Evolutionary conservation across 208 protist genomes (phyloP).

Genomic region (Crithidia sp.): DNA sequence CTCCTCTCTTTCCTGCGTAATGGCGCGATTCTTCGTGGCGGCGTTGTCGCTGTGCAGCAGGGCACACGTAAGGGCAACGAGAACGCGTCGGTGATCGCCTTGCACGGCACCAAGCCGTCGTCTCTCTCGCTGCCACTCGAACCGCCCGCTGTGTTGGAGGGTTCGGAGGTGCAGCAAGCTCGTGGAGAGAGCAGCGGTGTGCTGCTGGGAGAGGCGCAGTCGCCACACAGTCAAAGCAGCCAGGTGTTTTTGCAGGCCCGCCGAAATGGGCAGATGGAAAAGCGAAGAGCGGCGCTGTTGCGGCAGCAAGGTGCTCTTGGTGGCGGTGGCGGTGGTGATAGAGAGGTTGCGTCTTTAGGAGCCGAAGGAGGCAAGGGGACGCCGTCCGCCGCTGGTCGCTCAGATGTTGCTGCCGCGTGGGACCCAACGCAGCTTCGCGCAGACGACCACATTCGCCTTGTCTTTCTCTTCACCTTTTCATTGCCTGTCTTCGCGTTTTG

Average conservation of each 20-base stretch:
- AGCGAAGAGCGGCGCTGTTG: conserved; percentile 2
- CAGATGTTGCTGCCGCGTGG: conserved; percentile 18
- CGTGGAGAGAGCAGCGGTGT: not conserved
- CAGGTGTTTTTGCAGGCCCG: conserved; percentile 11
- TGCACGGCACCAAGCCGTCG: not conserved
- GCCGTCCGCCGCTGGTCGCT: not conserved
- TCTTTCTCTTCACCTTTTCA: conserved; percentile 29
- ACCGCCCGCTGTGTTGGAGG: not conserved
- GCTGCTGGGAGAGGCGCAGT: not conserved
- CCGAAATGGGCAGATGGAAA: not conserved
- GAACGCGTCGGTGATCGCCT: not conserved
- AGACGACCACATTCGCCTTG: conserved; percentile 21
- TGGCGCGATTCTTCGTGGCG: conserved; percentile 32
- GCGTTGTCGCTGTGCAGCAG: conserved; percentile 9
- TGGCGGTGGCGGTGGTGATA: not conserved
- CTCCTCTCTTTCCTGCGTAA: conserved; percentile 44
- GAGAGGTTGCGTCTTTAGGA: not conserved
- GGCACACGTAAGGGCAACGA: conserved; percentile 2
- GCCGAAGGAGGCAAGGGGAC: not conserved
- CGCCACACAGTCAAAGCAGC: conserved; percentile 18
- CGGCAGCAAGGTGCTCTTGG: not conserved
- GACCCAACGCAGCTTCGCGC: conserved; percentile 21
- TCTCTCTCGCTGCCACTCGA: not conserved
- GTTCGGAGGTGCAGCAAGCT: not conserved
- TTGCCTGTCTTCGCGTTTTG: conserved; percentile 14